Evolutionary conservation across 345 rosid species (phyloP), one percentile per base, ranked within the genome.

Genomic region (Moricandia arvensis): DNA sequence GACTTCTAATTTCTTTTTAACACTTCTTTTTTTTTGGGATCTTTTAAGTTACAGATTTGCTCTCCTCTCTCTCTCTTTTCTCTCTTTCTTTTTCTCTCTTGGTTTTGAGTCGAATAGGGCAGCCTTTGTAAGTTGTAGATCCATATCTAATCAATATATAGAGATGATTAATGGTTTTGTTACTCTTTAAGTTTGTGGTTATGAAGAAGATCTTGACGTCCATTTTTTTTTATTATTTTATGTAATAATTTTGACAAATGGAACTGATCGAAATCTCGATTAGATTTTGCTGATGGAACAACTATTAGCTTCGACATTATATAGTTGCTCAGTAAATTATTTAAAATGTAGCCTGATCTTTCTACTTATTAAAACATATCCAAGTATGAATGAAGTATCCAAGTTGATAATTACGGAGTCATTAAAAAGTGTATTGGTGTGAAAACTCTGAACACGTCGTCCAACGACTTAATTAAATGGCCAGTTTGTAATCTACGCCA

Each of bases 61-160:
- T 21, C 24, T 21, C 24, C 53, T 45, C 17, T 45, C 51, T 59
- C 11, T 51, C 57, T 37, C 13, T 62, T 43, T 5, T 71, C 38
- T 68, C 69, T 72, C 7, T 41, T 29, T 55, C 0, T 12, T 6
- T 72, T 3, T 5, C 1, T 29, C 16, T 41, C 15, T 26, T 34
- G 26, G 49, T 73, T 66, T 38, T 57, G 31, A 35, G 27, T 21
- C 58, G 5, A 0, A 57, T 18, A 66, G 72, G 2, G 1, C 24
- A 66, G 72, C 21, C 59, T 75, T 75, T 65, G 68, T 75, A 68
- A 24, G 24, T 29, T 2, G 61, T 75, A 59, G 27, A 75, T 60
- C 30, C 29, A 54, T 60, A 68, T 75, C 67, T 67, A 67, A 34
- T 75, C 6, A 7, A 15, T 59, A 4, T 67, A 11, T 41, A 57